Conservation (phyloP, 1,284 basidiomycete genomes). For the Vanrija sp. region DNA sequence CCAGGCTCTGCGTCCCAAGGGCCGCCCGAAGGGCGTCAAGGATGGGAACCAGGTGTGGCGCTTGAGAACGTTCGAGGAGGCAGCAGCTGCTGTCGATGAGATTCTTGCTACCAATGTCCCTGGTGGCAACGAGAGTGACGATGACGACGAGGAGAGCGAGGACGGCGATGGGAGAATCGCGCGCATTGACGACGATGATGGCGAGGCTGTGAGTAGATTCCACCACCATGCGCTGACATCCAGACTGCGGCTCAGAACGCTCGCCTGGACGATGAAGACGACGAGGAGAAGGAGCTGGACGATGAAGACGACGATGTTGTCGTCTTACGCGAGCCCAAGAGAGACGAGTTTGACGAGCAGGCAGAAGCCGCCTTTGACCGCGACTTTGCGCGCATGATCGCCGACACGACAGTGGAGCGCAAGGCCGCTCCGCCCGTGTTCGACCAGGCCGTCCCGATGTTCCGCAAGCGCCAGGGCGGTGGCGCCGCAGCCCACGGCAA, state of each 20-base stretch:
- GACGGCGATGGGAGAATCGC: background rate
- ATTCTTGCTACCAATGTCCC: constrained; percentile 66
- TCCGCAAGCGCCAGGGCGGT: constrained; percentile 60
- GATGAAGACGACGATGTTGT: constrained; percentile 57
- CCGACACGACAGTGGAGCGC: constrained; percentile 75
- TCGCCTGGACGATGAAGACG: constrained; percentile 18
- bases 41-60: constrained; percentile 42
- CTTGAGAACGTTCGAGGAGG: constrained; percentile 74
- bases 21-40: constrained; percentile 35
- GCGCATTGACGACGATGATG: constrained; percentile 9
- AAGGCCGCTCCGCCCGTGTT: constrained; percentile 76
- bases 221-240: background rate
- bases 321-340: constrained; percentile 53
- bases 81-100: constrained; percentile 80
- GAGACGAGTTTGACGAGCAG: constrained; percentile 59
- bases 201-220: constrained; percentile 10
- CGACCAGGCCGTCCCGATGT: constrained; percentile 70
- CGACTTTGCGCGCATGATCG: constrained; percentile 92
- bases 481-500: background rate
- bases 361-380: constrained; percentile 91
- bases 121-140: constrained; percentile 44
- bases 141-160: constrained; percentile 16
- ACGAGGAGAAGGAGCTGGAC: constrained; percentile 49
- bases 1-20: constrained; percentile 75
- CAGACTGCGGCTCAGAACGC: background rate